Evolutionary conservation across 2,329 filamentous ascomycete genomes (phyloP), one percentile per base, ranked within the genome.

Genomic region (Epichloe uncinata): DNA sequence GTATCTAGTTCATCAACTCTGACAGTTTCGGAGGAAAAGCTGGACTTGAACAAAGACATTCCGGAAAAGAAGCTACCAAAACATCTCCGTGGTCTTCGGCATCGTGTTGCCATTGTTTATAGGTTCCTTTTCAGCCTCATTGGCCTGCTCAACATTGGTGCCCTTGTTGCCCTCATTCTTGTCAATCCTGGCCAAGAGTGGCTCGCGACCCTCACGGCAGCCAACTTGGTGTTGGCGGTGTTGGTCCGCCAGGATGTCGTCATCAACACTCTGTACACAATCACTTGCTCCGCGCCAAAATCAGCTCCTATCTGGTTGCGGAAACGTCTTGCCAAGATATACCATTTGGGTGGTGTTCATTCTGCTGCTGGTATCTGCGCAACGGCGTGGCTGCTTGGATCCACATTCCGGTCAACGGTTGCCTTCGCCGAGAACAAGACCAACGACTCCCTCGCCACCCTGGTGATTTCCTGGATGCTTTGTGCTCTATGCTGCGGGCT

Each of bases 401-500:
- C 69, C 36, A 69, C 66, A 3, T 57, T 63, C 38, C 63, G 60
- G 47, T 69, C 61, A 30, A 70, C 69, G 3, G 49, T 68, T 46
- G 64, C 63, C 41, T 65, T 61, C 49, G 54, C 52, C 2, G 51
- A 63, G 51, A 54, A 57, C 53, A 60, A 57, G 56, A 57, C 57
- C 33, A 61, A 55, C 36, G 54, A 58, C n/a, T 71, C 77, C 30
- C 60, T 74, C 33, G 62, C 67, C 42, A 66, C 64, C 12, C 58
- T 67, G 35, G 68, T 73, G 12, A 63, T 85, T 26, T 74, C 78
- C 12, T 82, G 77, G 59, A 59, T 81, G 40, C 71, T 86, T 40
- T 69, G 78, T 42, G 61, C 68, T 2, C 69, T 87, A 47, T 71
- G 85, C 55, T 58, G 77, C 50, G 59, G 69, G 38, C 82, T 88